Base-by-base conservation (phyloP, 2,329 filamentous ascomycete genomes). In the Clarireedia sp. region DNA sequence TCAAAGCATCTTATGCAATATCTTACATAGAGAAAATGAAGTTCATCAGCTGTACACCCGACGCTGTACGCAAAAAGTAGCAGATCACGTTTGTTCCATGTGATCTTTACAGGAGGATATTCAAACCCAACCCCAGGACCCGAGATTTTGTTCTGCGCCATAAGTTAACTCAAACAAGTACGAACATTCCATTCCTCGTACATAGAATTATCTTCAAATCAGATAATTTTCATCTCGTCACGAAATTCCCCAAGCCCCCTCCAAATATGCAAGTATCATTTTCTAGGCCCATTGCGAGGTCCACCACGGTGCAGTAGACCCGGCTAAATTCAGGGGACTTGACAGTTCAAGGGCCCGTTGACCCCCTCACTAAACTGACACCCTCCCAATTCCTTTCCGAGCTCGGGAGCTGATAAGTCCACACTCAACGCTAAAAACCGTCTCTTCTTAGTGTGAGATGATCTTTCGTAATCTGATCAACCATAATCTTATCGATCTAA, bases 401-500 rank as follows among this genome's bases (percentile, higher is more conserved):
- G 14, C 6, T 43, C 24, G 45, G 45, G 26, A 49, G 37, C 5
- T 24, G 51, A 52, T 52, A 46, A 47, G 3, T 21, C 19, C 23
- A 19, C n/a, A n/a, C 33, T 26, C n/a, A 5, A 26, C 24, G 24
- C 24, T 26, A 26, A 26, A 26, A 26, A 26, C 24, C 1, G 24
- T 26, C 24, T 26, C 24, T 26, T 26, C n/a, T 26, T 26, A 26
- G 24, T 26, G 24, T 6, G 24, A 26, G 24, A 26, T 26, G 24
- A 7, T 26, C 24, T 26, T 26, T 5, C 24, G 24, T 26, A 26
- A 26, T 26, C 24, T 26, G 24, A 26, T 26, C 24, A 26, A 26
- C 17, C 4, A 16, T 50, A 50, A 54, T 54, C 52, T 55, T 55
- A 54, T 54, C 52, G 43, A 55, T 55, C 52, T 55, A 55, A 50